These are phyloP conservation scores for Xylariaceae sp. DNA, from an alignment of 2,329 filamentous ascomycete genomes.

Conservation along the genomic window DNA sequence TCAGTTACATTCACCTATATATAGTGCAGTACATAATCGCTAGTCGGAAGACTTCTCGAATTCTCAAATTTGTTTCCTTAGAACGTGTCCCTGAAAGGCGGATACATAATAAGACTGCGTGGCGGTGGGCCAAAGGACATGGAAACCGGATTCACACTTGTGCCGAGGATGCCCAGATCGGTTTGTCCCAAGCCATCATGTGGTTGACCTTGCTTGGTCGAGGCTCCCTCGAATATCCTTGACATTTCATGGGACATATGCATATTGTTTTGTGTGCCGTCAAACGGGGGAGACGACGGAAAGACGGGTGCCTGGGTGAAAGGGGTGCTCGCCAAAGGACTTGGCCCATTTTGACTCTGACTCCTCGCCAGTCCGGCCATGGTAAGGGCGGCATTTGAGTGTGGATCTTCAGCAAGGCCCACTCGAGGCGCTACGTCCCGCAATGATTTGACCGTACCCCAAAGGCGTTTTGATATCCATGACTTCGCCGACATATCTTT, in stretches of 20 bases:
- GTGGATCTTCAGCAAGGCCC: conserved; percentile 52
- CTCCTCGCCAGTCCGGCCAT: conserved; percentile 50
- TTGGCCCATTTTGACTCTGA: conserved; percentile 31
- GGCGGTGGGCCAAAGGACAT: conserved; percentile 13
- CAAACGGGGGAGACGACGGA: conserved; percentile 17
- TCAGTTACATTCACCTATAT: no score
- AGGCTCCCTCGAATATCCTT: conserved; percentile 40
- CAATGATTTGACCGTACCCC: conserved; percentile 64
- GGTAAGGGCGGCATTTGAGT: conserved; percentile 47
- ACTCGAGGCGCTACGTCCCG: conserved; percentile 67
- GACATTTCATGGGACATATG: conserved; percentile 51
- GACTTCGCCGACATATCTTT: conserved; percentile 66
- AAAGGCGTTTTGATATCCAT: conserved; percentile 66
- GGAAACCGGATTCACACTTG: neutral
- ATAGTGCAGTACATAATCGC: no score
- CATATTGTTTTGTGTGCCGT: conserved; percentile 38
- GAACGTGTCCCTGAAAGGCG: conserved; percentile 31
- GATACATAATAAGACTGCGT: conserved; percentile 25
- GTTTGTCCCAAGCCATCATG: conserved; percentile 13
- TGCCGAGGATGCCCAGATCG: conserved; percentile 12
- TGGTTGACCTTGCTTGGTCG: conserved; percentile 20
- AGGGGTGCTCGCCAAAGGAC: conserved; percentile 12
- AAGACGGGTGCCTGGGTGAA: conserved; percentile 19
- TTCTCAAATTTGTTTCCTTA: conserved; percentile 1
- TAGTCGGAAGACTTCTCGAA: no score